These are phyloP conservation scores for Vigna nakashimae DNA, from an alignment of 306 rosid species.

Conservation along the genomic window DNA sequence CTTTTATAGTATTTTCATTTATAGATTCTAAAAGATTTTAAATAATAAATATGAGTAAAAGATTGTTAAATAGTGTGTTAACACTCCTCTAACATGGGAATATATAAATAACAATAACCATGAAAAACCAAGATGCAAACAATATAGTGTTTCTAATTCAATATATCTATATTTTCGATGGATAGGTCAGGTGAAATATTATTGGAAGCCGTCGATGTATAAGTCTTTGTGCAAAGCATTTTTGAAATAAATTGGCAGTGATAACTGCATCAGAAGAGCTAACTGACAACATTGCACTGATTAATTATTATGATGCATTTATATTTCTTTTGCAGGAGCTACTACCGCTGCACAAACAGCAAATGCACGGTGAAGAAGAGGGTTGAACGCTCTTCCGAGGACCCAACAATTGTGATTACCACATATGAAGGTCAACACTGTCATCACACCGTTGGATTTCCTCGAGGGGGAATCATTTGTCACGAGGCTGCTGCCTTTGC, in stretches of 20 bases:
- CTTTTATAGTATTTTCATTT: too few relatives aligned
- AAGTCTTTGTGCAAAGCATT: neutral
- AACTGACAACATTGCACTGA: slow-evolving; percentile 1
- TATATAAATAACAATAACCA: too few relatives aligned
- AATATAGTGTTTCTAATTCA: too few relatives aligned
- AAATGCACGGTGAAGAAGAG: slow-evolving; percentile 98
- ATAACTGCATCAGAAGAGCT: neutral
- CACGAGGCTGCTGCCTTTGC: slow-evolving; percentile 53
- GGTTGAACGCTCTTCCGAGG: slow-evolving; percentile 92
- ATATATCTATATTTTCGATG: too few relatives aligned
- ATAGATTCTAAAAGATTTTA: too few relatives aligned
- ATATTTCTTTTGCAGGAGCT: slow-evolving; percentile 68
- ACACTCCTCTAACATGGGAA: too few relatives aligned
- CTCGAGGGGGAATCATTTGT: slow-evolving; percentile 62
- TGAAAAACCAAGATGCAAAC: too few relatives aligned
- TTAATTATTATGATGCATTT: slow-evolving; percentile 23
- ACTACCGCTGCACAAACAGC: slow-evolving; percentile 97
- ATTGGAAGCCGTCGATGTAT: neutral
- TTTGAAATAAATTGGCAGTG: slow-evolving; percentile 14
- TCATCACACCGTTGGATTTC: slow-evolving; percentile 82
- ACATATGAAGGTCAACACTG: slow-evolving; percentile 99
- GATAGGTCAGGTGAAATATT: neutral
- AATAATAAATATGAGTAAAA: too few relatives aligned
- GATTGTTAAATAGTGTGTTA: too few relatives aligned
- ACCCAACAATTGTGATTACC: slow-evolving; percentile 79